phyloP scores from a whole-genome alignment of 192 early-diverging fungal species.

The Obelidium mucronatum region DNA sequence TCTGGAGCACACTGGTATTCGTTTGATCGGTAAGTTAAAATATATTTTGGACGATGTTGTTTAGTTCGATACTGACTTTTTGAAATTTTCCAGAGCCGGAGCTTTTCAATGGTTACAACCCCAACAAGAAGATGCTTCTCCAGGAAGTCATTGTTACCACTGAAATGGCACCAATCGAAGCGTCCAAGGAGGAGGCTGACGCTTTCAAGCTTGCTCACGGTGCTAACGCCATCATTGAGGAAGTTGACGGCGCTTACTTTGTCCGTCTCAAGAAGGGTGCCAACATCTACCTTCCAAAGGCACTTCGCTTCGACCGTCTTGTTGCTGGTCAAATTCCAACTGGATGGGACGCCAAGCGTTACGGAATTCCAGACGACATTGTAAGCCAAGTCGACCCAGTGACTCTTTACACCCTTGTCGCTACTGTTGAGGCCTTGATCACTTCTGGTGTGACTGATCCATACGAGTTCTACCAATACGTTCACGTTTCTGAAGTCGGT shows the following conservation, averaged over 20 bases:
- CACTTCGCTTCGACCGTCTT: conserved; percentile 86
- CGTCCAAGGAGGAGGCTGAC: conserved; percentile 83
- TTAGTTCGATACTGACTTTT: conserved; percentile 16
- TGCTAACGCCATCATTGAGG: conserved; percentile 77
- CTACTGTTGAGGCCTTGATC: conserved; percentile 91
- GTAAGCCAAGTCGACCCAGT: conserved; percentile 90
- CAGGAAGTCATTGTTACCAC: conserved; percentile 90
- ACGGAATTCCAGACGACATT: conserved; percentile 92
- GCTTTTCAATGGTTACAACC: conserved; percentile 87
- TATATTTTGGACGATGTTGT: background rate
- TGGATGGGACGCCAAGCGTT: conserved; percentile 91
- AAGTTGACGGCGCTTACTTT: conserved; percentile 72
- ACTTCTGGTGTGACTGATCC: conserved; percentile 93
- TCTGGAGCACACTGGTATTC: conserved; percentile 89
- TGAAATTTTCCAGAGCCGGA: conserved; percentile 62
- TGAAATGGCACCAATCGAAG: conserved; percentile 88
- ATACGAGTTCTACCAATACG: conserved; percentile 96
- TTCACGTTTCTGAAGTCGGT: conserved; percentile 93
- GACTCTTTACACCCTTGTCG: conserved; percentile 87
- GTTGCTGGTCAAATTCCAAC: conserved; percentile 95
- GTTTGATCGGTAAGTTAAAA: conserved; percentile 66
- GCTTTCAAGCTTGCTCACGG: conserved; percentile 85
- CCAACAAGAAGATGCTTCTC: conserved; percentile 81
- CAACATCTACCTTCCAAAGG: conserved; percentile 89
- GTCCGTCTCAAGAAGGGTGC: conserved; percentile 89